Base-by-base conservation (phyloP, 2,329 filamentous ascomycete genomes). In the Aspergillus fructus region DNA sequence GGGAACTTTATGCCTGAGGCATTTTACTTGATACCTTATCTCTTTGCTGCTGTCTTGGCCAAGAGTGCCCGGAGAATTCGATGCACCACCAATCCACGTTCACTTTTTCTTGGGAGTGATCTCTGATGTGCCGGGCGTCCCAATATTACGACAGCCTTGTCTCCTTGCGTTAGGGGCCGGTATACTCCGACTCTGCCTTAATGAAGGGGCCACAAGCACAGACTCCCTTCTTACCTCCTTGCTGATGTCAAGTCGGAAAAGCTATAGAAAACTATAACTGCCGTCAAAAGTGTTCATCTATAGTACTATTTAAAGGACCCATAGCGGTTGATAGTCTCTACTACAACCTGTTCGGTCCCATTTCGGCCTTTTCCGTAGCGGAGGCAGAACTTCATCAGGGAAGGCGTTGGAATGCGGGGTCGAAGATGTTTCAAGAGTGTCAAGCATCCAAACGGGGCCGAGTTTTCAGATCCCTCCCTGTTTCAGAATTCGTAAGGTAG, bases 361-460 rank as follows among this genome's bases (percentile, higher is more conserved):
- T 30, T 9, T 30, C 27, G 27, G 27, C 27, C 27, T 30, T 30
- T 30, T 30, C 27, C 27, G 27, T 11, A 9, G 27, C 27, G 27
- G 27, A 30, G 8, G 27, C 27, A 30, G 27, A 30, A 30, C 27
- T 30, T 30, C 27, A 30, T 30, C 27, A 30, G 27, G 27, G 8
- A 30, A 9, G 27, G 13, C 43, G 39, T 45, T 59, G 62, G 61
- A 62, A 63, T 63, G 62, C 61, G 62, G 62, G 61, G 62, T 60
- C 34, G 46, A 58, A 47, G 45, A 52, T 56, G 62, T 63, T 61
- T 63, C 62, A 30, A 62, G 49, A 46, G 51, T 52, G 59, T 53
- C 59, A 56, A 62, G 56, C 61, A 60, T 52, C 48, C 55, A 51
- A 49, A 41, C 24, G 13, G 45, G 39, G 41, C 45, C 19, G 37